Evolutionary conservation across 331 rosid genomes (phyloP), one percentile per base, ranked within the genome.

Genomic region (Acacia concinna): DNA sequence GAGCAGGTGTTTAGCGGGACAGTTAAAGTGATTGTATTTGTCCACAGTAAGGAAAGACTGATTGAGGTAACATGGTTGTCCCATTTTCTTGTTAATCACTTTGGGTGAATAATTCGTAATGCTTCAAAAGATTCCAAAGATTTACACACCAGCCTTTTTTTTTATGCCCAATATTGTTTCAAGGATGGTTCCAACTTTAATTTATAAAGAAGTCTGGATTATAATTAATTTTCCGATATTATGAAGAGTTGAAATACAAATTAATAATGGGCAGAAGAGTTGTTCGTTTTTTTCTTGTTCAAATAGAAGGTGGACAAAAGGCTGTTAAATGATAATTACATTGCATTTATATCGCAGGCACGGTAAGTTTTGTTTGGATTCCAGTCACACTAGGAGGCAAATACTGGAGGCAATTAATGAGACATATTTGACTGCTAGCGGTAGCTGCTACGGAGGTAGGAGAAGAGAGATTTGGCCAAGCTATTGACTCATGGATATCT

Each of bases 1-100:
- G 71, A 35, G 71, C 18, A 41, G 47, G 47, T 35, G 71, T 66
- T 20, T 66, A 6, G 71, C 30, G 9, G 47, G 17, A 66, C 20
- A 66, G 30, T 66, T 8, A n/a, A 66, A 66, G 71, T 35, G 71
- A 35, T 23, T 66, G 25, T 17, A 10, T 34, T 6, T 3, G 70
- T 34, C 70, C 46, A 65, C 70, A 65, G 9, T 20, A 9, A 8
- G 70, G 44, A 34, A 64, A 18, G 70, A 34, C 18, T 66, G 47
- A 66, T 66, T 35, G 46, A 67, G 18, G 72, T 49, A 67, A 67
- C 47, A 67, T 21, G 34, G 71, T 66, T 35, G 31, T 37, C 49
- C 47, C 72, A 37, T 67, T 67, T 67, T 67, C 49, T 67, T 35
- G 20, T 35, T 4, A 67, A 37, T 67, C 15, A n/a, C 49, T 37